Base-by-base conservation (phyloP, 2,329 filamentous ascomycete genomes). In the Alternaria novae-zelandiae region DNA sequence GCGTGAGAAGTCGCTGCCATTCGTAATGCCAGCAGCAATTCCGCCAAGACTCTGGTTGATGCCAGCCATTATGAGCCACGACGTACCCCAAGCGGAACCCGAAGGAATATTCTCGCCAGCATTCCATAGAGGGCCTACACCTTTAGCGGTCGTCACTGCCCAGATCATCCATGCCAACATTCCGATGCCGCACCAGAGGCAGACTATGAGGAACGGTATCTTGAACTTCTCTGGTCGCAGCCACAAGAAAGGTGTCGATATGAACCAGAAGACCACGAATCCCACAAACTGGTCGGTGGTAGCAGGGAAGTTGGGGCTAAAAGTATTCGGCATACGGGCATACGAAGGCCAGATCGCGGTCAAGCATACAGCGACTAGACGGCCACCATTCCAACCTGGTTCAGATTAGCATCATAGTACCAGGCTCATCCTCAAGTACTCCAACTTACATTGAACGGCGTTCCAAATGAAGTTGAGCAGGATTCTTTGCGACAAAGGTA, bases 381-480 rank as follows among this genome's bases (percentile, higher is more conserved):
- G 66, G 6, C 77, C 77, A 11, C 77, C 77, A 21, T 78, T 79
- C 77, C 76, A 79, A 36, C 76, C 76, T 78, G 20, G 11, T n/a
- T 11, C 6, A 17, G 4, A 11, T 44, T 13, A 43, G 26, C 6
- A 20, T 13, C 12, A 13, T 32, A 28, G 3, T 11, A 32, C 4
- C 6, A 6, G 15, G 7, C n/a, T 49, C 4, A 4, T 5, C 9
- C 30, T 4, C 3, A 23, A n/a, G 13, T 11, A 4, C n/a, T 4
- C 13, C 10, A 8, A 81, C 76, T 25, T 78, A 82, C 80, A 84
- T 65, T 85, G 83, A 0, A 84, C 75, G 5, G 83, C 82, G 41
- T 80, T 83, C 84, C 84, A 86, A 47, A 86, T 84, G 58, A 86
- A 85, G 67, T 85, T 85, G 9, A 86, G 76, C 53, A 86, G 53